These are phyloP conservation scores for Rhinocladiella similis DNA, from an alignment of 2,329 filamentous ascomycete species.

Conservation along the genomic window DNA sequence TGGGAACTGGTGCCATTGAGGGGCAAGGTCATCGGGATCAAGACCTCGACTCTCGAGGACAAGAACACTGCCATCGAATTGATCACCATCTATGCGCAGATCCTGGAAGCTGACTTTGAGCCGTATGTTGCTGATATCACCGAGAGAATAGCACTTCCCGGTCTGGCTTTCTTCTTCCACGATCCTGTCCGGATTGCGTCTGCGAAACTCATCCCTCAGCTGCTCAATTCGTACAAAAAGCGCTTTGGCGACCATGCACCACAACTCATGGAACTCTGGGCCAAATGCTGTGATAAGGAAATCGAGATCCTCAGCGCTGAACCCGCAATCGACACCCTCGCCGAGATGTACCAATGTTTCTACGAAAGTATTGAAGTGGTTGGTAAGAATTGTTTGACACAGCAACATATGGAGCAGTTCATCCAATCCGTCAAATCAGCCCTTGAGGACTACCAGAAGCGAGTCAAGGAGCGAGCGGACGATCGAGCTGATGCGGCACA, in stretches of 20 bases:
- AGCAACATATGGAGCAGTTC: slow-evolving; percentile 79
- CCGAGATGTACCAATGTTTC: slow-evolving; percentile 99
- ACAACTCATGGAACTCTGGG: slow-evolving; percentile 81
- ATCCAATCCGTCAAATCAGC: slow-evolving; percentile 83
- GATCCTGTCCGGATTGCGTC: slow-evolving; percentile 94
- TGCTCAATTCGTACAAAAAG: slow-evolving; percentile 92
- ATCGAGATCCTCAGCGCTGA: slow-evolving; percentile 92
- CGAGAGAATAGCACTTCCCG: slow-evolving; percentile 92
- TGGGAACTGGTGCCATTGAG: slow-evolving; percentile 98
- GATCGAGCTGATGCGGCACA: slow-evolving; percentile 83
- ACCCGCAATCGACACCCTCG: slow-evolving; percentile 91
- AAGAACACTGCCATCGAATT: slow-evolving; percentile 99
- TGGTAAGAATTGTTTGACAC: slow-evolving; percentile 77
- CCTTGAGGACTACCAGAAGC: slow-evolving; percentile 87
- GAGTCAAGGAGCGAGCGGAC: slow-evolving; percentile 79
- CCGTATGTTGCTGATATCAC: slow-evolving; percentile 90
- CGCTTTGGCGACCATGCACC: slow-evolving; percentile 78
- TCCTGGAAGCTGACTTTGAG: slow-evolving; percentile 88
- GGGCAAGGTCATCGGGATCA: slow-evolving; percentile 97
- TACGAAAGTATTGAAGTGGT: slow-evolving; percentile 97
- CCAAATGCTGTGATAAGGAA: slow-evolving; percentile 80
- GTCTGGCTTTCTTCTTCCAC: slow-evolving; percentile 98
- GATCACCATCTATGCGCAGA: slow-evolving; percentile 94
- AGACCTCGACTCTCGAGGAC: slow-evolving; percentile 93
- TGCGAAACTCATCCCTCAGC: slow-evolving; percentile 88